These are phyloP conservation scores for Colletotrichum costaricense DNA, from an alignment of 2,329 filamentous ascomycete species.

Conservation along the genomic window DNA sequence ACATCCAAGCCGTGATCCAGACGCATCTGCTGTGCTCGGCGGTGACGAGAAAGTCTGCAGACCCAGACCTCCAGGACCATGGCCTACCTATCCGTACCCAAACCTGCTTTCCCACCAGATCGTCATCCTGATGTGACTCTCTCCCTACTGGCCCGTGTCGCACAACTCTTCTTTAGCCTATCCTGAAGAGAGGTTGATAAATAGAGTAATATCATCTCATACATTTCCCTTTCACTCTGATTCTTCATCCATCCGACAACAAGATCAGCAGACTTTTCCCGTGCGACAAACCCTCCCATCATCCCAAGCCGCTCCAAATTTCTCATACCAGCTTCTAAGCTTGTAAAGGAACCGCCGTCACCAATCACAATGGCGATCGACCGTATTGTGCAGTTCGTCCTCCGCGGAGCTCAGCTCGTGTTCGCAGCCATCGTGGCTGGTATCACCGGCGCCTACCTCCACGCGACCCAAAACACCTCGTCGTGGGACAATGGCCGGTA, in stretches of 20 bases:
- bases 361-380: slow-evolving; percentile 49
- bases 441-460: slow-evolving; percentile 75
- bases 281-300: slow-evolving; percentile 1
- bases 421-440: slow-evolving; percentile 80
- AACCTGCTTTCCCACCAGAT: slow-evolving; percentile 26
- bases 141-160: neutral
- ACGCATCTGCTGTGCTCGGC: slow-evolving; percentile 20
- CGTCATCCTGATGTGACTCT: slow-evolving; percentile 27
- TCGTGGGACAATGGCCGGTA: slow-evolving; percentile 71
- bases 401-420: slow-evolving; percentile 65
- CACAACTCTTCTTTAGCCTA: neutral
- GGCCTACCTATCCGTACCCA: slow-evolving; percentile 25
- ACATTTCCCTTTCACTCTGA: neutral
- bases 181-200: slow-evolving; percentile 26
- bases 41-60: slow-evolving; percentile 29
- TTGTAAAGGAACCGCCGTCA: neutral
- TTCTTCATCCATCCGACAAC: neutral
- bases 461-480: slow-evolving; percentile 55
- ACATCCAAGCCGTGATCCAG: slow-evolving; percentile 4
- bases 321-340: neutral
- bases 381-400: slow-evolving; percentile 51
- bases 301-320: slow-evolving; percentile 1
- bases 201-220: slow-evolving; percentile 11
- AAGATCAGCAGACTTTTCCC: slow-evolving; percentile 6
- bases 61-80: neutral